Percentiles rank a stretch among this genome's conserved stretches.
Evolutionary conservation across 1,139 yeast genomes (phyloP).

Genomic region (Suhomyces maxii): DNA sequence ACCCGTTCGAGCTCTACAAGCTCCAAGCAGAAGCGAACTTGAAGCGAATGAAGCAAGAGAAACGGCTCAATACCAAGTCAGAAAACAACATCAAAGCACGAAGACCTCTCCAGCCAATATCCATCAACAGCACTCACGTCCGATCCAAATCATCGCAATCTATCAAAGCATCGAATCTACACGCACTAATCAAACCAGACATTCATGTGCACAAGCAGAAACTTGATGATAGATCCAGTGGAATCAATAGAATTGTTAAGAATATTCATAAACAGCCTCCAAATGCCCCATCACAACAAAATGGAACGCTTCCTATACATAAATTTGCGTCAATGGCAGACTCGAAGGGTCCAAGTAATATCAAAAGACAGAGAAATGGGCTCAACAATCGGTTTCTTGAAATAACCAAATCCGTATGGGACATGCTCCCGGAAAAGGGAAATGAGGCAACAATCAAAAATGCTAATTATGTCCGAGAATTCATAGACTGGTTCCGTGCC

Average conservation of each 20-base stretch:
- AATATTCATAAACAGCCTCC: not conserved
- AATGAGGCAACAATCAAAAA: not conserved
- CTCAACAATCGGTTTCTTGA: slow-evolving; percentile 6
- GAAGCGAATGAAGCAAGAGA: slow-evolving; percentile 18
- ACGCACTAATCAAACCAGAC: not conserved
- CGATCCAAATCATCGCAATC: not conserved
- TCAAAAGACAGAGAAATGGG: slow-evolving; percentile 3
- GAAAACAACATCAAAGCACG: not conserved
- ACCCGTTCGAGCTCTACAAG: slow-evolving; percentile 20
- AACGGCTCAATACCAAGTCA: slow-evolving; percentile 8
- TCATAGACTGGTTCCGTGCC: slow-evolving; percentile 23
- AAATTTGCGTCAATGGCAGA: slow-evolving; percentile 3
- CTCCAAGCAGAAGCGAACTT: slow-evolving; percentile 17
- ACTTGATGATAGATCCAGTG: not conserved
- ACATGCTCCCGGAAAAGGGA: slow-evolving; percentile 1
- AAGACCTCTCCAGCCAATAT: slow-evolving; percentile 1
- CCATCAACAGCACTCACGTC: not conserved
- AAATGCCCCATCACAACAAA: not conserved
- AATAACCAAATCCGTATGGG: not conserved
- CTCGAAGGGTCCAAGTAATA: not conserved
- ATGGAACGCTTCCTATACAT: slow-evolving; percentile 1
- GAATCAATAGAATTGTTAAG: not conserved
- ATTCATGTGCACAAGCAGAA: not conserved
- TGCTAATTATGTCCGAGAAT: slow-evolving; percentile 1
- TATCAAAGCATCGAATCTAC: not conserved